A percentile compares a stretch with the other conserved stretches of the same genome.
Evolutionary conservation across 148 eudicot species (phyloP).

Genomic region (Silene conica): DNA sequence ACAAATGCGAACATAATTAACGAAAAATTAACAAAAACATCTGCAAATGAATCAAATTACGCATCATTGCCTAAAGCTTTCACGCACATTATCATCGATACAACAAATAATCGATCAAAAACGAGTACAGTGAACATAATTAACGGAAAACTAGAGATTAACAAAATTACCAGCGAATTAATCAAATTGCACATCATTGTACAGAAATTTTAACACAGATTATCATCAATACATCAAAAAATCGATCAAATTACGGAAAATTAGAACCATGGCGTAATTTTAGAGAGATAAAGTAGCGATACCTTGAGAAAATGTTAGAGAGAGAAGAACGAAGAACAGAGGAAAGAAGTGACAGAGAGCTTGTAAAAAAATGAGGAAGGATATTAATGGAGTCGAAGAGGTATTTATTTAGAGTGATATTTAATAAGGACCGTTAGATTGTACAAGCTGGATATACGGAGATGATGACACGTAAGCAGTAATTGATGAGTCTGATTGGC

Average conservation of each 20-base stretch:
- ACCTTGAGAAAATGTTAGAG: conserved; percentile 18
- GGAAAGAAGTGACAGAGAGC: not conserved
- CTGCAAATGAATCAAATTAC: not conserved
- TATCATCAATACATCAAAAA: not conserved
- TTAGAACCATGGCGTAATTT: not conserved
- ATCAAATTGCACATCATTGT: not conserved
- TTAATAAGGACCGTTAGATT: conserved; percentile 38
- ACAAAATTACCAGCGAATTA: not conserved
- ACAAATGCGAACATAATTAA: too few species aligned
- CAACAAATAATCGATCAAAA: not conserved
- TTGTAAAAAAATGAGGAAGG: conserved; percentile 7
- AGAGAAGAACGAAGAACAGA: not conserved
- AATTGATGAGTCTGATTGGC: conserved; percentile 15
- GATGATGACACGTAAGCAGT: conserved; percentile 30
- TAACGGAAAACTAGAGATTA: not conserved
- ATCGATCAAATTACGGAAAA: not conserved
- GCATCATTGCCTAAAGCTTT: not conserved
- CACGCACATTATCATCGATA: not conserved
- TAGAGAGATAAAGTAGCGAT: conserved; percentile 17
- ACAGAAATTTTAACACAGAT: not conserved
- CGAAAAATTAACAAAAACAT: not conserved
- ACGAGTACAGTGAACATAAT: not conserved
- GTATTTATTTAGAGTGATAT: conserved; percentile 8
- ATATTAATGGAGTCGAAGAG: conserved; percentile 1
- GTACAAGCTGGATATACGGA: conserved; percentile 33